Base-by-base conservation (phyloP, 305 asterid species). In the Ilex paraguariensis region DNA sequence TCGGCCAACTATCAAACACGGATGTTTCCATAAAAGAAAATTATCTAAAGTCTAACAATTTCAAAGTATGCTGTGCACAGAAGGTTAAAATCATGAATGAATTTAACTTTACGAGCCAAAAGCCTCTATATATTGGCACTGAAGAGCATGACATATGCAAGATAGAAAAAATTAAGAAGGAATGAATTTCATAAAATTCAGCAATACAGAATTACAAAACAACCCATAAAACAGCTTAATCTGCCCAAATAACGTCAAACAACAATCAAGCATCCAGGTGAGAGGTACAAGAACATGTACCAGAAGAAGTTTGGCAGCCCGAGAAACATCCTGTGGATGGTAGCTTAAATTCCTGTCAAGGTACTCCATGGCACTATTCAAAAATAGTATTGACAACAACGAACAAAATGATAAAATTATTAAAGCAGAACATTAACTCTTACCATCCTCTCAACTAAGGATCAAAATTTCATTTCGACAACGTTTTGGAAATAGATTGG, bases 281-380 rank as follows among this genome's bases (percentile, higher is more conserved):
- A 46, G 54, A 61, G 61, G 60, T 65, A 62, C 50, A 60, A 49
- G 60, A 59, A 69, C 58, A 65, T 66, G 5, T 84, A 93, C 99
- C 95, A 86, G 81, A 73, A 93, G 95, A 80, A 86, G 93, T 72
- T 70, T 86, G 69, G 99, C 86, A 61, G 90, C 96, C 31, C 99
- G 90, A 42, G 95, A 77, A 58, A 90, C 85, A 72, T 93, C 99
- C 73, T 90, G 99, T 10, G 99, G 99, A 67, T 84, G 65, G 66
- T 90, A 93, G 76, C 99, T 93, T 79, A 73, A 62, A 65, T 59
- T 62, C 72, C 57, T 70, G 95, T 93, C 88, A 90, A 93, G 98
- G 87, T 64, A 63, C 60, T 67, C 56, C 33, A 48, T 16, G 55
- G 60, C 65, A 75, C 46, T 68, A 63, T 60, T 68, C 42, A 75